These are phyloP conservation scores for Dimargaris verticillata DNA, from an alignment of 192 early-diverging fungal species.

Conservation along the genomic window DNA sequence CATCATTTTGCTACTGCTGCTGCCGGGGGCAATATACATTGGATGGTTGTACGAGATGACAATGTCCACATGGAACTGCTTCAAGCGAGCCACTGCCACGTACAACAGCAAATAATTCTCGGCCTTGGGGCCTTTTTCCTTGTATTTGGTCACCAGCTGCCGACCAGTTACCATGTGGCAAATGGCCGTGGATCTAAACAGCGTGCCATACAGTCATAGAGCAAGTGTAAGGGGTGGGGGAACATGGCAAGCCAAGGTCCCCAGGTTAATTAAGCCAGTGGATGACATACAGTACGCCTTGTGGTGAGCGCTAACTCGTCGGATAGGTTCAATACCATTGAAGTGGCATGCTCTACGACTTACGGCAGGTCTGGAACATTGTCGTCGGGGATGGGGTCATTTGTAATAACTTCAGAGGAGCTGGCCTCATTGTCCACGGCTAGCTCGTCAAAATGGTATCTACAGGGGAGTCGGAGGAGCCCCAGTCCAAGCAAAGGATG, in stretches of 20 bases:
- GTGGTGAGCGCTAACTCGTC: neutral
- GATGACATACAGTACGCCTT: neutral
- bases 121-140: slow-evolving; percentile 34
- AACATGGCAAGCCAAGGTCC: slow-evolving; percentile 7
- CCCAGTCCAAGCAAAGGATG: no score
- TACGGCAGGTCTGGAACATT: slow-evolving; percentile 38
- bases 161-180: slow-evolving; percentile 38
- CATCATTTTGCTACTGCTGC: slow-evolving; percentile 13
- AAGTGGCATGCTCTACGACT: slow-evolving; percentile 11
- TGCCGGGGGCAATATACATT: slow-evolving; percentile 28
- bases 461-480: slow-evolving; percentile 10
- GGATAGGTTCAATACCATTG: neutral
- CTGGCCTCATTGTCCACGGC: slow-evolving; percentile 59
- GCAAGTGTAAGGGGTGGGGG: slow-evolving; percentile 10
- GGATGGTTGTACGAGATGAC: slow-evolving; percentile 65
- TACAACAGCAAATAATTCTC: slow-evolving; percentile 45
- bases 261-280: no score
- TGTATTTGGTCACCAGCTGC: slow-evolving; percentile 68
- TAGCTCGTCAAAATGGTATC: slow-evolving; percentile 65
- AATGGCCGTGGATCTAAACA: slow-evolving; percentile 20
- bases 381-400: slow-evolving; percentile 20
- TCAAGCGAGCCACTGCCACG: slow-evolving; percentile 56
- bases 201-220: neutral
- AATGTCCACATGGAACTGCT: slow-evolving; percentile 50
- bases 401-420: slow-evolving; percentile 22